phyloP scores from a whole-genome alignment of 768 basidiomycete species.

The Auricularia auricula-judae region DNA sequence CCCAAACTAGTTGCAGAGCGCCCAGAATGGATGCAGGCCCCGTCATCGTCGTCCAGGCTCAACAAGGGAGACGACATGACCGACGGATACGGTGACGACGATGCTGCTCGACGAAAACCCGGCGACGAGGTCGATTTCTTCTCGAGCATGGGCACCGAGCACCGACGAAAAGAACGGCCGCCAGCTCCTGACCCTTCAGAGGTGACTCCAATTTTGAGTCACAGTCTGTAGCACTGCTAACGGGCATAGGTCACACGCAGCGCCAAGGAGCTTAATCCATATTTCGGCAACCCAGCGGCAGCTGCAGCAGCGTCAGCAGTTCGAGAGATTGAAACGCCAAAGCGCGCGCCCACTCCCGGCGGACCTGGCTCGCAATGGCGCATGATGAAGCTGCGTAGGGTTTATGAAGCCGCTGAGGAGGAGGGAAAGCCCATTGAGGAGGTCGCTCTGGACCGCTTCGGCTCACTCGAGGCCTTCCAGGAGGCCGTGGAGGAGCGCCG shows the following conservation, averaged over 20 bases:
- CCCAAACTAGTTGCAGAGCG: conserved; percentile 47
- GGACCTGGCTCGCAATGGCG: conserved; percentile 94
- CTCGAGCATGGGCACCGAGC: conserved; percentile 70
- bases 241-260: conserved; percentile 19
- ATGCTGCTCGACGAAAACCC: conserved; percentile 33
- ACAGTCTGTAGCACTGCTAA: not conserved
- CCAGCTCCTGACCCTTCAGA: conserved; percentile 59
- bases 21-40: conserved; percentile 83
- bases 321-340: conserved; percentile 30
- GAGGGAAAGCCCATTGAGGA: conserved; percentile 63
- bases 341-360: conserved; percentile 51
- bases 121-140: conserved; percentile 78
- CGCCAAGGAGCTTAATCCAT: conserved; percentile 50
- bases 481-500: conserved; percentile 82
- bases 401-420: conserved; percentile 85
- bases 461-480: conserved; percentile 71
- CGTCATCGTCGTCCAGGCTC: conserved; percentile 19
- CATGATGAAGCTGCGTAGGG: conserved; percentile 89
- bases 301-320: conserved; percentile 26
- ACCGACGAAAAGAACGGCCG: conserved; percentile 47
- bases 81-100: conserved; percentile 52
- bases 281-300: conserved; percentile 34
- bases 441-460: conserved; percentile 83
- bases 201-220: conserved; percentile 27
- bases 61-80: conserved; percentile 41